Evolutionary conservation across 768 basidiomycete genomes (phyloP).

Genomic region (Russula dissimulans): DNA sequence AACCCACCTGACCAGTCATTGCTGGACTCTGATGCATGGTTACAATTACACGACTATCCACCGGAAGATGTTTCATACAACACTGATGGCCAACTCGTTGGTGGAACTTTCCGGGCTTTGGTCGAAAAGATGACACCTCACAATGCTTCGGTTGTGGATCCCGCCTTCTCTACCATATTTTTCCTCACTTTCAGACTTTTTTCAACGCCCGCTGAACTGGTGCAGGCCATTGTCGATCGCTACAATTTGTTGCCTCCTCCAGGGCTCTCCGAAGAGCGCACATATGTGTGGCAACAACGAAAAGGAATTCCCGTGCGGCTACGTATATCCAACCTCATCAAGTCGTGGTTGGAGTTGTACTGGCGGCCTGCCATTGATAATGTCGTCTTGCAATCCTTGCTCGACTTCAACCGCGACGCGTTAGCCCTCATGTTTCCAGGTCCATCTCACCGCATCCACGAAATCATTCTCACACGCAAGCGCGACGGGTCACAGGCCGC

Average conservation of each 20-base stretch:
- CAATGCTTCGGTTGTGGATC: conserved; percentile 83
- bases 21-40: conserved; percentile 41
- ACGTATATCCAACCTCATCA: conserved; percentile 87
- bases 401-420: conserved; percentile 53
- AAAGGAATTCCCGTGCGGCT: conserved; percentile 88
- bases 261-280: conserved; percentile 46
- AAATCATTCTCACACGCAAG: conserved; percentile 50
- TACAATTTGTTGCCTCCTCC: conserved; percentile 71
- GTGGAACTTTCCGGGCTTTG: conserved; percentile 78
- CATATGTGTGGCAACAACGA: conserved; percentile 70
- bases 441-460: conserved; percentile 65
- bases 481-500: conserved; percentile 29
- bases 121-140: conserved; percentile 94
- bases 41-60: conserved; percentile 69
- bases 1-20: conserved; percentile 22
- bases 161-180: conserved; percentile 81
- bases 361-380: conserved; percentile 78
- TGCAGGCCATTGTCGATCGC: conserved; percentile 67
- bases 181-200: conserved; percentile 95
- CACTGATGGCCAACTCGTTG: conserved; percentile 80
- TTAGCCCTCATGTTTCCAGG: conserved; percentile 53
- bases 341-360: conserved; percentile 86
- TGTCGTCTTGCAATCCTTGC: conserved; percentile 46
- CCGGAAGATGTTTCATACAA: conserved; percentile 85
- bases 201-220: conserved; percentile 65